These are phyloP conservation scores for Citeromyces matritensis DNA, from an alignment of 805 yeast species.

Conservation along the genomic window DNA sequence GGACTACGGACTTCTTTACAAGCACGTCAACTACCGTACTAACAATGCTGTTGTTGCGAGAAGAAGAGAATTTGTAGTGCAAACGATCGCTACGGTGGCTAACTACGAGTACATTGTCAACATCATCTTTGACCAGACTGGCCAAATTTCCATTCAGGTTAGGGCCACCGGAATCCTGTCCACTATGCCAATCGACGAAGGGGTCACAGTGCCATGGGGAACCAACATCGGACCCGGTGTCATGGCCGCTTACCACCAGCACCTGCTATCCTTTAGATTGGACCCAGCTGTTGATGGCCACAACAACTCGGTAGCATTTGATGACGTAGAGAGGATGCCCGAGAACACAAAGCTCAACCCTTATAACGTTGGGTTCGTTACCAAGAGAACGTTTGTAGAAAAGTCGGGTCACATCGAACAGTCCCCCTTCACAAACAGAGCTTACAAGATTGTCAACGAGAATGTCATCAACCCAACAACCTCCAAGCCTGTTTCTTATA, in stretches of 20 bases:
- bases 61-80: slow-evolving; percentile 66
- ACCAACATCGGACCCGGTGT: slow-evolving; percentile 69
- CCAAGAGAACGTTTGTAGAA: slow-evolving; percentile 50
- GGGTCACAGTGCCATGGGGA: slow-evolving; percentile 45
- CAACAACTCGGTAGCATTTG: slow-evolving; percentile 56
- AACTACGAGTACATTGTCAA: slow-evolving; percentile 71
- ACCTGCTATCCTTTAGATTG: slow-evolving; percentile 62
- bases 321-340: slow-evolving; percentile 52
- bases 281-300: slow-evolving; percentile 79
- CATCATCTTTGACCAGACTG: slow-evolving; percentile 62
- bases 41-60: slow-evolving; percentile 56
- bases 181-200: slow-evolving; percentile 69
- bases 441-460: slow-evolving; percentile 65
- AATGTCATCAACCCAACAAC: slow-evolving; percentile 54
- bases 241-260: slow-evolving; percentile 78
- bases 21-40: slow-evolving; percentile 72
- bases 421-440: slow-evolving; percentile 62
- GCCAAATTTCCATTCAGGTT: slow-evolving; percentile 62
- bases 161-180: slow-evolving; percentile 82
- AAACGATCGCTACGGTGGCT: slow-evolving; percentile 74
- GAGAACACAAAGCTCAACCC: slow-evolving; percentile 39
- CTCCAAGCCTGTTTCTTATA: slow-evolving; percentile 63
- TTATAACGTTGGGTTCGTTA: slow-evolving; percentile 53
- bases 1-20: slow-evolving; percentile 62
- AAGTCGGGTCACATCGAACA: slow-evolving; percentile 61